Base-by-base conservation (phyloP, 805 yeast genomes). In the Yueomyces sinensis region DNA sequence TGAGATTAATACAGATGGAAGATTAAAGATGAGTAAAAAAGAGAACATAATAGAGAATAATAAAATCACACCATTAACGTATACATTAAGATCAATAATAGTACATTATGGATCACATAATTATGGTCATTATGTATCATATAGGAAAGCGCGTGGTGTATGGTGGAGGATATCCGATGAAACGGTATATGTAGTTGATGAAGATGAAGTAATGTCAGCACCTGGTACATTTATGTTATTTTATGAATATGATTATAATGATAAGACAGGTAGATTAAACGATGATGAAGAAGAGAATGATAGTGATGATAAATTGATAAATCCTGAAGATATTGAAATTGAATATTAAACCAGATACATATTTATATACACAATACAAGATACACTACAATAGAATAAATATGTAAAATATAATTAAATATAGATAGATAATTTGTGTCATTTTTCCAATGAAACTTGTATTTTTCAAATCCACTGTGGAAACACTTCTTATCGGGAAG, bases 151-250 rank as follows among this genome's bases (percentile, higher is more conserved):
- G 34, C 67, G 87, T 40, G 87, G 84, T 1, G 65, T 74, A 5
- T 84, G 95, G 95, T 83, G 94, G 91, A 69, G 93, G 50, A 75
- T 83, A 14, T 76, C 86, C 45, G 95, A 86, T 55, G 91, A 83
- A 48, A 72, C 74, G 3, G 89, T 84, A 4, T 72, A 82, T 38
- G 67, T 79, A 19, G 81, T 81, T 3, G 66, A 72, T 9, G 89
- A 81, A 47, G 66, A 66, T 5, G 91, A 83, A 49, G 94, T 82
- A 1, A 59, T 81, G 37, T 61, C 61, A 9, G 71, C 82, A 3
- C 86, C 78, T 39, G 94, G 94, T 13, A 82, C 86, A 0, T 84
- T 82, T 44, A 80, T 84, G 93, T 54, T 84, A 43, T 86, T 86
- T 50, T 84, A 84, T 52, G 95, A 83, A n/a, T 25, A 25, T 25